phyloP scores from a whole-genome alignment of 805 yeast species.

The Wickerhamiella azyma region DNA sequence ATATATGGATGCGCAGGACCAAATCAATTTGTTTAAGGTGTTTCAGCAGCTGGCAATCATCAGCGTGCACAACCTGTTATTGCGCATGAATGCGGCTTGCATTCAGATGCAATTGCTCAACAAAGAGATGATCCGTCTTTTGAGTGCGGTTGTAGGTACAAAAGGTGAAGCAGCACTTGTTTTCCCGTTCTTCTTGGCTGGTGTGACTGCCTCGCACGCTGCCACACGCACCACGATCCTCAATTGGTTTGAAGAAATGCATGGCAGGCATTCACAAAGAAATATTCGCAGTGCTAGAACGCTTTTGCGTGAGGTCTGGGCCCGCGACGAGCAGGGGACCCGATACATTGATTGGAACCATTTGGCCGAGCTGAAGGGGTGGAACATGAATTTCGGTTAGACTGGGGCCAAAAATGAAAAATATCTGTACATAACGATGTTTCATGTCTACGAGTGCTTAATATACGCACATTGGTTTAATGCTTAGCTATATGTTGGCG shows the following conservation, averaged over 20 bases:
- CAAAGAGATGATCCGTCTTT: background rate
- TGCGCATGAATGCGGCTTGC: slow-evolving; percentile 45
- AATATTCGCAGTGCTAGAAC: slow-evolving; percentile 36
- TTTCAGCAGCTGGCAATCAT: slow-evolving; percentile 57
- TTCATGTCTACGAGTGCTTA: too few species aligned
- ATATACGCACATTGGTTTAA: slow-evolving; percentile 35
- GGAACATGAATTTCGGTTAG: slow-evolving; percentile 60
- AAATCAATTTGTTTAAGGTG: slow-evolving; percentile 55
- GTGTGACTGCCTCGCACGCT: slow-evolving; percentile 46
- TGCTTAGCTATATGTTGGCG: slow-evolving; percentile 34
- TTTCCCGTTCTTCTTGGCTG: slow-evolving; percentile 69
- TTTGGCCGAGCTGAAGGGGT: slow-evolving; percentile 49
- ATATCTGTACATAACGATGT: too few species aligned
- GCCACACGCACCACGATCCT: slow-evolving; percentile 41
- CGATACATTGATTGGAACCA: slow-evolving; percentile 60
- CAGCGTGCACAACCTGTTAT: slow-evolving; percentile 52
- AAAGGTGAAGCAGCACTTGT: slow-evolving; percentile 58
- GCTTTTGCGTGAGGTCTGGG: slow-evolving; percentile 32
- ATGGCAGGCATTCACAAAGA: slow-evolving; percentile 53
- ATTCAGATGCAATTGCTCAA: slow-evolving; percentile 49
- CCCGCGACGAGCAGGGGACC: slow-evolving; percentile 36
- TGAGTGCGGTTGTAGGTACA: slow-evolving; percentile 29
- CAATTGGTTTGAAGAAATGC: slow-evolving; percentile 39
- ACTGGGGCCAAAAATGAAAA: background rate
- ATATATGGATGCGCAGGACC: slow-evolving; percentile 44